Conservation (phyloP, 2,329 filamentous ascomycete genomes). For the Emergomyces orientalis region DNA sequence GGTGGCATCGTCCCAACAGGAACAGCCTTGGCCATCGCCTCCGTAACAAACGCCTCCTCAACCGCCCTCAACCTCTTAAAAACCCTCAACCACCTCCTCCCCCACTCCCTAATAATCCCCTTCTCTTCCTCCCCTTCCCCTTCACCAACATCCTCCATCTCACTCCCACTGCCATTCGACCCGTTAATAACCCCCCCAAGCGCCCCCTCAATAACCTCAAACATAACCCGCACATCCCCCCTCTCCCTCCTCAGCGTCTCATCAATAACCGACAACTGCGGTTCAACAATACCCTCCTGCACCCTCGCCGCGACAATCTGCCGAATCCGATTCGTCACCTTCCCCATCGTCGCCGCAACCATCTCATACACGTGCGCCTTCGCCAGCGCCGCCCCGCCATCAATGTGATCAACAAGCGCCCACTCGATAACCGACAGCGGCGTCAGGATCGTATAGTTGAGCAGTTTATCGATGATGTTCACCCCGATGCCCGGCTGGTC, state of each 20-base stretch:
- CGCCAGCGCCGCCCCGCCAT: constrained; percentile 59
- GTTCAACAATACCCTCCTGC: constrained; percentile 46
- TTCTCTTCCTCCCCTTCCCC: constrained; percentile 45
- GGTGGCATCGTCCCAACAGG: constrained; percentile 31
- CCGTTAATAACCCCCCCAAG: constrained; percentile 65
- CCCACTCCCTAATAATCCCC: constrained; percentile 67
- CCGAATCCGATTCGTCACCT: constrained; percentile 77
- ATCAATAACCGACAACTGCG: constrained; percentile 51
- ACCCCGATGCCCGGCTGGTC: constrained; percentile 87
- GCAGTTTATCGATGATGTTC: constrained; percentile 87
- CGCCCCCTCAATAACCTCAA: constrained; percentile 69
- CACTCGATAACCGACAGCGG: constrained; percentile 81
- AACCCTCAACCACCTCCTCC: constrained; percentile 72
- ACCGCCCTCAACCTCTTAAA: constrained; percentile 75
- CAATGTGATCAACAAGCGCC: constrained; percentile 62
- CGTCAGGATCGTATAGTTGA: constrained; percentile 92
- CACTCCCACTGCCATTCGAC: constrained; percentile 64
- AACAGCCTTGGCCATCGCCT: constrained; percentile 43
- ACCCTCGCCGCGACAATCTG: constrained; percentile 61
- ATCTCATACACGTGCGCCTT: constrained; percentile 79
- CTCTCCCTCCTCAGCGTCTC: constrained; percentile 61
- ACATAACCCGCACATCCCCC: constrained; percentile 66
- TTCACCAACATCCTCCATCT: constrained; percentile 60
- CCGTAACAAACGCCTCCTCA: constrained; percentile 63
- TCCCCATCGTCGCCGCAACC: constrained; percentile 75